Evolutionary conservation across 495 filamentous ascomycete species (phyloP), one percentile per base, ranked within the genome.

Genomic region (Annulohypoxylon maeteangense): DNA sequence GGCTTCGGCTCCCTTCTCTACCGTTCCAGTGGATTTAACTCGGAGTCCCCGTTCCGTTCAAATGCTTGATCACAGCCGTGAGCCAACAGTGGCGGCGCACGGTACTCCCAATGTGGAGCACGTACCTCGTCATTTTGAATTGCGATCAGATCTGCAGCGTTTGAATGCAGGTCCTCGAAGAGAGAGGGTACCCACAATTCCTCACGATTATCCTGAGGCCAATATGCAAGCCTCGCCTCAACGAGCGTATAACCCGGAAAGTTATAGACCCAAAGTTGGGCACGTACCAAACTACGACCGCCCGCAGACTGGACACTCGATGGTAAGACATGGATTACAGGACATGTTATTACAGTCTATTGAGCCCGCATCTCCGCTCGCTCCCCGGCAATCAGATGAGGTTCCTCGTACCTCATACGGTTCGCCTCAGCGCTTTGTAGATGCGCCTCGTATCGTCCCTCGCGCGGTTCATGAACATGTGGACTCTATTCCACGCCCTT

Each of bases 221-320:
- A 36, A 50, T 58, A 38, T 23, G n/a, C 53, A 67, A 29, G 38
- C 42, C 16, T 65, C 62, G 14, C 57, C 71, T 34, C 70, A 61
- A 53, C 59, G 53, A 18, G 63, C 68, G 45, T 66, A 68, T 55
- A 40, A 64, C 20, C 67, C 65, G 27, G 74, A 76, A 38, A 29
- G 31, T 38, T 44, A 70, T 12, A 60, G 68, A 7, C 71, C 75
- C 75, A 78, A 78, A 78, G 75, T 78, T 78, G 75, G 75, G 75
- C 68, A 65, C 42, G 64, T 58, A 22, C 54, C 54, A 38, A 44
- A 40, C 18, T 61, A 63, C 47, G 20, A 23, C 42, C 63, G 68
- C 23, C 42, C 67, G 36, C 59, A 67, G n/a, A 29, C 32, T 55
- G 54, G 70, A 47, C 20, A 75, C 18, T 70, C 70, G 40, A 67